Percentiles rank a stretch among this genome's conserved stretches.
Conservation (phyloP, 495 filamentous ascomycete genomes). For the Talaromyces borbonicus region DNA sequence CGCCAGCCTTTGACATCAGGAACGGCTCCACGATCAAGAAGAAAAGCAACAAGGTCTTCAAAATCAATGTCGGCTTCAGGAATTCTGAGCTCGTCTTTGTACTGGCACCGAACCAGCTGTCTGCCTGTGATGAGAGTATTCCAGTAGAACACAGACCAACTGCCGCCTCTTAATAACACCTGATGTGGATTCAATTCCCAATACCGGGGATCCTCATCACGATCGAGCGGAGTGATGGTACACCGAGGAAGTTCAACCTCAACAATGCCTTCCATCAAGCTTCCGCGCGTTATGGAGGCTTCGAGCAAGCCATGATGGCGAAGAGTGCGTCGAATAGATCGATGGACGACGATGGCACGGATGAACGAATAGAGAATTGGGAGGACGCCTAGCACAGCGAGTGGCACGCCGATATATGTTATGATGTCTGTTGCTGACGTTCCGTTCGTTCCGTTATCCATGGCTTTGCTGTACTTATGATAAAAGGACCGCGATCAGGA, state of each 20-base stretch:
- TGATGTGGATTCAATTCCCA: constrained; percentile 41
- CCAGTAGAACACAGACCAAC: constrained; percentile 58
- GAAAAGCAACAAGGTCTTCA: constrained; percentile 48
- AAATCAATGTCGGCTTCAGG: constrained; percentile 58
- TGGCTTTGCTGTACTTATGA: too few species aligned
- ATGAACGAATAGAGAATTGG: constrained; percentile 50
- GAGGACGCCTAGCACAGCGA: constrained; percentile 57
- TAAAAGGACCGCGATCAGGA: too few species aligned
- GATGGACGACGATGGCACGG: constrained; percentile 44
- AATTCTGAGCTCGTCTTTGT: constrained; percentile 52
- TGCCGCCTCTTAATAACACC: constrained; percentile 45
- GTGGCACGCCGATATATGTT: constrained; percentile 50
- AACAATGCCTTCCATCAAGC: constrained; percentile 53
- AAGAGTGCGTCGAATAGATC: constrained; percentile 47
- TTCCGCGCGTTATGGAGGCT: constrained; percentile 45
- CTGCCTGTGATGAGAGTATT: constrained; percentile 47
- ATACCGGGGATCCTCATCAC: constrained; percentile 40
- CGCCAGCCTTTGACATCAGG: constrained; percentile 49
- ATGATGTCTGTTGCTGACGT: constrained; percentile 30
- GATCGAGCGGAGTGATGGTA: constrained; percentile 49
- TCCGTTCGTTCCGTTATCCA: constrained; percentile 9
- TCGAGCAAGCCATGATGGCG: constrained; percentile 36
- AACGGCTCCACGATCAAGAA: constrained; percentile 53
- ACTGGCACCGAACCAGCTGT: constrained; percentile 51
- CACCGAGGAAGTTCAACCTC: constrained; percentile 57